Evolutionary conservation across 495 filamentous ascomycete genomes (phyloP).

Genomic region (Emericellopsis terricola): DNA sequence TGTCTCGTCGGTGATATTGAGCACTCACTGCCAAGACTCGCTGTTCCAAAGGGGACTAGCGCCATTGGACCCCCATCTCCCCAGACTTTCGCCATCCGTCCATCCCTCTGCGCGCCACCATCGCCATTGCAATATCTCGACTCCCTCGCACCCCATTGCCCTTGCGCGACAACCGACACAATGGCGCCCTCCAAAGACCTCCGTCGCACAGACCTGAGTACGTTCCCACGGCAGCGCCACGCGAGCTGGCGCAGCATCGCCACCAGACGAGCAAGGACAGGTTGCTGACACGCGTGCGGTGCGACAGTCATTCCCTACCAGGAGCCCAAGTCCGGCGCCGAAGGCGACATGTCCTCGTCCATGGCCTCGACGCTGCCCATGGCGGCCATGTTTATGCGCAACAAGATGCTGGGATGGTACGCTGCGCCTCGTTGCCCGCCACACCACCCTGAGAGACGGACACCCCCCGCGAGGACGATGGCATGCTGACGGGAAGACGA

Average conservation of each 20-base stretch:
- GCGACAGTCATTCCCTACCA: conserved; percentile 30
- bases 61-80: no score
- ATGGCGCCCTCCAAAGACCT: conserved; percentile 77
- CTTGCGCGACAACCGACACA: neutral
- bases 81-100: neutral
- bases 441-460: neutral
- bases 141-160: neutral
- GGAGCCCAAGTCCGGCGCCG: conserved; percentile 22
- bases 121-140: conserved; percentile 1
- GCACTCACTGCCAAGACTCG: no score
- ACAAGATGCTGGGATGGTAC: conserved; percentile 80
- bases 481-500: neutral
- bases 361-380: conserved; percentile 76
- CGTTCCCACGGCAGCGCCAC: no score
- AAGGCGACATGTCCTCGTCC: conserved; percentile 37
- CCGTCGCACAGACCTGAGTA: conserved; percentile 71
- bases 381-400: conserved; percentile 86
- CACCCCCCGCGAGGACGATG: neutral
- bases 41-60: no score
- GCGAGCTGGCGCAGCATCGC: conserved; percentile 14
- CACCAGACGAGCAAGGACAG: no score
- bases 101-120: neutral
- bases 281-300: no score
- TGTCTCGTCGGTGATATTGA: conserved; percentile 1
- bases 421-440: conserved; percentile 5